phyloP scores from a whole-genome alignment of 2,329 filamentous ascomycete genomes.

The Fusarium sp. region DNA sequence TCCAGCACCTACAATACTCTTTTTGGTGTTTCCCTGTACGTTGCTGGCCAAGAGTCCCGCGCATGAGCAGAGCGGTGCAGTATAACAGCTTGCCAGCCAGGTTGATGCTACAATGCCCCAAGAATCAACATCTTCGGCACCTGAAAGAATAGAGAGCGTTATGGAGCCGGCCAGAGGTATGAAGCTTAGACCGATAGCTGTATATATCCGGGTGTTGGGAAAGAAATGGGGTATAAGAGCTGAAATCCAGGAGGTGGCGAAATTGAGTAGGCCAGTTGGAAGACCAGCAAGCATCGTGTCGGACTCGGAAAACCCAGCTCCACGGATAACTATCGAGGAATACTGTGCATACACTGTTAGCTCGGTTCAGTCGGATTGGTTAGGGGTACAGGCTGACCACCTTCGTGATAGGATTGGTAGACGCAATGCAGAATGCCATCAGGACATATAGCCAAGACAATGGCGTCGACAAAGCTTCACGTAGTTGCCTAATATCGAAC shows the following conservation, averaged over 20 bases:
- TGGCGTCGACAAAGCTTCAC: conserved; percentile 34
- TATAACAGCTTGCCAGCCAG: conserved; percentile 42
- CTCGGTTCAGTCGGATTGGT: too few species aligned
- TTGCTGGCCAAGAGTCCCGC: conserved; percentile 46
- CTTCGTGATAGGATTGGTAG: conserved; percentile 42
- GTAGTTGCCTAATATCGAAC: conserved; percentile 35
- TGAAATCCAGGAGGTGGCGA: conserved; percentile 35
- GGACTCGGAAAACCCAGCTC: conserved; percentile 29
- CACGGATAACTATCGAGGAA: conserved; percentile 19
- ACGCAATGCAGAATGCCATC: conserved; percentile 40
- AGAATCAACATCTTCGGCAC: background rate
- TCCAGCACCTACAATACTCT: conserved; percentile 37
- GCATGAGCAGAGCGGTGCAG: conserved; percentile 35
- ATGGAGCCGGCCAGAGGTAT: conserved; percentile 24
- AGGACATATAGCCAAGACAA: conserved; percentile 31
- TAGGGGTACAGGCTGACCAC: background rate
- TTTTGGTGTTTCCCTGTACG: conserved; percentile 50
- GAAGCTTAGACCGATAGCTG: conserved; percentile 11
- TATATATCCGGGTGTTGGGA: conserved; percentile 32
- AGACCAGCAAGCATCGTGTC: conserved; percentile 23
- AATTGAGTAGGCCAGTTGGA: conserved; percentile 33
- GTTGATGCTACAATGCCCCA: conserved; percentile 46
- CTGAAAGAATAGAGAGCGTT: conserved; percentile 34
- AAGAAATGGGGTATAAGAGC: conserved; percentile 37
- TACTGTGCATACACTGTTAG: conserved; percentile 5